Evolutionary conservation across 345 rosid species (phyloP).

Genomic region (Eucalyptus curtisii): DNA sequence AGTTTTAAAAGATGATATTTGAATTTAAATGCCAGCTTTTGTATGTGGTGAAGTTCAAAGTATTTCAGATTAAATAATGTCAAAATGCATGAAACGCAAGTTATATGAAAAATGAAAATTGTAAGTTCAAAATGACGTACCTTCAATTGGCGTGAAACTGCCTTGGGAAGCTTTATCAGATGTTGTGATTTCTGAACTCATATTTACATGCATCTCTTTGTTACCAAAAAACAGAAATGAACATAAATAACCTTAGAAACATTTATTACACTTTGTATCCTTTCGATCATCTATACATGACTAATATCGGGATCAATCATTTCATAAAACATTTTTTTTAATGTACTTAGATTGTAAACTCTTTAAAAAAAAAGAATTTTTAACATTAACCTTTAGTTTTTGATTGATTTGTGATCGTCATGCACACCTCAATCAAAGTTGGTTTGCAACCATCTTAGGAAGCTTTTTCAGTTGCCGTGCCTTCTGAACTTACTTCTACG

Average conservation of each 20-base stretch:
- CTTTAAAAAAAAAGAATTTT: not conserved
- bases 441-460: not conserved
- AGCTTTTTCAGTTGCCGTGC: not conserved
- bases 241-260: not conserved
- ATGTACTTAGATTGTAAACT: not conserved
- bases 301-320: not conserved
- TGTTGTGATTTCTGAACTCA: not conserved
- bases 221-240: not conserved
- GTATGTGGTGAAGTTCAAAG: fast-evolving
- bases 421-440: not conserved
- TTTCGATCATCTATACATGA: not conserved
- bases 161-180: not conserved
- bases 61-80: not conserved
- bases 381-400: not conserved
- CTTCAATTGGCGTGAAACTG: not conserved
- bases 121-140: not conserved
- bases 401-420: not conserved
- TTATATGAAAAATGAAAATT: not conserved
- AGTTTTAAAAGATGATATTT: fast-evolving
- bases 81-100: not conserved
- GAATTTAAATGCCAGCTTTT: not conserved
- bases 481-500: not conserved
- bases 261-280: not conserved
- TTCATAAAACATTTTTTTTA: not conserved
- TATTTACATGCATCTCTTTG: fast-evolving